These are phyloP conservation scores for Claviceps cyperi DNA, from an alignment of 2,329 filamentous ascomycete genomes.

Conservation along the genomic window DNA sequence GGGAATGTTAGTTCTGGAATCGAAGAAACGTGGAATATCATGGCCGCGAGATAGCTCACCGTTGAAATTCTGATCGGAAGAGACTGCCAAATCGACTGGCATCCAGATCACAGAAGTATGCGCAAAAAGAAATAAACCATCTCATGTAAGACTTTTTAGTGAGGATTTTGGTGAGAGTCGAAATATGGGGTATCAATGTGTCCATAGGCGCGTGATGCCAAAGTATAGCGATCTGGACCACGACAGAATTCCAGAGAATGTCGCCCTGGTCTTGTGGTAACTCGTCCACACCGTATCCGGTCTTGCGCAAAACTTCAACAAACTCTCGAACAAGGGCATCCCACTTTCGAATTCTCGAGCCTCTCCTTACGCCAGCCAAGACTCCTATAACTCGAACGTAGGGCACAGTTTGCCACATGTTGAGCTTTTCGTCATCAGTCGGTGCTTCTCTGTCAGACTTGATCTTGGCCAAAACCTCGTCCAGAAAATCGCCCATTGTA, in stretches of 20 bases:
- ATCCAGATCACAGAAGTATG: conserved; percentile 62
- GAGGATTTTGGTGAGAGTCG: conserved; percentile 48
- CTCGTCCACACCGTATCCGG: conserved; percentile 25
- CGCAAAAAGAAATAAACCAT: conserved; percentile 77
- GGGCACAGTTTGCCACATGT: conserved; percentile 28
- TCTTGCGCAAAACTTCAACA: conserved; percentile 33
- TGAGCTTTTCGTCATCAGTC: conserved; percentile 3
- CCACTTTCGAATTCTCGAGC: conserved; percentile 63
- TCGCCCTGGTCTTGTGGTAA: conserved; percentile 21
- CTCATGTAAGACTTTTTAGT: conserved; percentile 49
- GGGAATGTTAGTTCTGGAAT: conserved; percentile 7
- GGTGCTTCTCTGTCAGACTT: conserved; percentile 21
- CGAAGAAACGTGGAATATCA: not conserved
- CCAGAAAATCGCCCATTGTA: conserved; percentile 55
- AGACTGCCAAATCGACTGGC: conserved; percentile 61
- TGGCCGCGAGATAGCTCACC: conserved; percentile 29
- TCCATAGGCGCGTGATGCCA: conserved; percentile 71
- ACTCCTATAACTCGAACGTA: conserved; percentile 50
- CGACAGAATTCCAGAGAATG: conserved; percentile 41
- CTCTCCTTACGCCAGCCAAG: conserved; percentile 67
- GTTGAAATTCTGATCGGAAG: conserved; percentile 70
- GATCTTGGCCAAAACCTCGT: conserved; percentile 42
- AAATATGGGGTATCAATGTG: conserved; percentile 55
- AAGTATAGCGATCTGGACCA: conserved; percentile 48
- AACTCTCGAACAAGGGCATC: conserved; percentile 42